Percentiles rank a stretch among this genome's conserved stretches.
phyloP scores from a whole-genome alignment of 805 yeast genomes.

The Danielozyma ontarioensis region DNA sequence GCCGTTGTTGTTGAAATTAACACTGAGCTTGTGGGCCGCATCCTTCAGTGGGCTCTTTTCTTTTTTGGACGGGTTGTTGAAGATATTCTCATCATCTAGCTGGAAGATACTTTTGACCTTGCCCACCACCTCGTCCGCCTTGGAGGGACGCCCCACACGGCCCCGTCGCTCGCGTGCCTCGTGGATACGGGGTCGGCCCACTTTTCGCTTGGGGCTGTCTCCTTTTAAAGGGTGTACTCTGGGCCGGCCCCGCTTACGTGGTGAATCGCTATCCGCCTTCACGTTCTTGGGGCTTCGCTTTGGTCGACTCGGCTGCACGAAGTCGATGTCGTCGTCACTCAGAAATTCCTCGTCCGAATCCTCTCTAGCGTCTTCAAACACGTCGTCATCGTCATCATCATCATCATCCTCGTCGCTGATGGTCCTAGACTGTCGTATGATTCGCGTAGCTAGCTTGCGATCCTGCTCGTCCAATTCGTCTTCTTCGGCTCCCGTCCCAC shows the following conservation, averaged over 20 bases:
- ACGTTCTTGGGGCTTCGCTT: background rate
- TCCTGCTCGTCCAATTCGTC: slow-evolving; percentile 36
- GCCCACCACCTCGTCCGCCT: slow-evolving; percentile 17
- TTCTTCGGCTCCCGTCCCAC: slow-evolving; percentile 25
- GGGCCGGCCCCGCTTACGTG: slow-evolving; percentile 2
- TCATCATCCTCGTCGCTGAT: slow-evolving; percentile 3
- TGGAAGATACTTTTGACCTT: slow-evolving; percentile 32
- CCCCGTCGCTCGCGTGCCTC: slow-evolving; percentile 2
- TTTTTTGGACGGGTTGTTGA: slow-evolving; percentile 3
- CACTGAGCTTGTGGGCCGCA: slow-evolving; percentile 2
- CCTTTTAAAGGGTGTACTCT: background rate
- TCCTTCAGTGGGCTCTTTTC: slow-evolving; percentile 9
- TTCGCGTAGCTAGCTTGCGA: slow-evolving; percentile 38
- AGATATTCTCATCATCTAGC: slow-evolving; percentile 23
- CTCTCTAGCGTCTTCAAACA: slow-evolving; percentile 3
- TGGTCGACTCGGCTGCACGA: too few species aligned
- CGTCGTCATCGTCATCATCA: slow-evolving; percentile 4
- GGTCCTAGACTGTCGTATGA: slow-evolving; percentile 19
- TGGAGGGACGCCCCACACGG: slow-evolving; percentile 25
- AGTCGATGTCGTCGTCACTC: slow-evolving; percentile 2
- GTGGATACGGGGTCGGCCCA: background rate
- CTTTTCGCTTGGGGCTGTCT: slow-evolving; percentile 1
- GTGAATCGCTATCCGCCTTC: background rate
- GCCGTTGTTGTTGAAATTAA: slow-evolving; percentile 15
- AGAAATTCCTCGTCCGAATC: slow-evolving; percentile 3